These are phyloP conservation scores for Candida ponderosae DNA, from an alignment of 805 yeast species.

Conservation along the genomic window DNA sequence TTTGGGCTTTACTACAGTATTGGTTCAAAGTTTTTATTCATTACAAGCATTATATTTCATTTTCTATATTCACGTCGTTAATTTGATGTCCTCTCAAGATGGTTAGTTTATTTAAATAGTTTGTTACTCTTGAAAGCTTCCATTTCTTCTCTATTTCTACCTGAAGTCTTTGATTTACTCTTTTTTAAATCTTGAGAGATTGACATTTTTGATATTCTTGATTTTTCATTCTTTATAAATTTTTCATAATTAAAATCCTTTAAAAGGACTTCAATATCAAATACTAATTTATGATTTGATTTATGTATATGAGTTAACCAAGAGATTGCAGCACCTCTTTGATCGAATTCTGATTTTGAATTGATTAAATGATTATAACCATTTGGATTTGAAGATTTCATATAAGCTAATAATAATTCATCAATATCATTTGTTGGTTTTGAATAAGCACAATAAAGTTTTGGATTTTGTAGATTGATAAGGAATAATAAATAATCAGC, in stretches of 20 bases:
- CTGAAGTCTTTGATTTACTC: neutral
- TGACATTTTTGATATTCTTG: constrained; percentile 12
- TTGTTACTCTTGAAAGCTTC: neutral
- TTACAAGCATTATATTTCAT: too few relatives aligned
- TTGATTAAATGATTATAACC: constrained; percentile 22
- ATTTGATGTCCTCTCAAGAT: too few relatives aligned
- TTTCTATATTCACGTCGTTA: too few relatives aligned
- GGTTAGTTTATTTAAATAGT: too few relatives aligned
- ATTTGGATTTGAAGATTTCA: constrained; percentile 25
- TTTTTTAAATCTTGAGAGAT: neutral
- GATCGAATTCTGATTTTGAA: constrained; percentile 32
- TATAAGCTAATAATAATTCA: constrained; percentile 43
- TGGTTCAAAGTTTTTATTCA: too few relatives aligned
- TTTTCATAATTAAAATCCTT: constrained; percentile 9
- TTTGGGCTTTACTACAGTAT: too few relatives aligned
- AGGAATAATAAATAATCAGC: constrained; percentile 79
- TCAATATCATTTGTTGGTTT: constrained; percentile 69
- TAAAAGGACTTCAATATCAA: constrained; percentile 12
- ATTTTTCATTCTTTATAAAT: constrained; percentile 6
- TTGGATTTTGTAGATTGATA: constrained; percentile 50
- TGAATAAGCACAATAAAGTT: constrained; percentile 30
- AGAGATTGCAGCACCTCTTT: constrained; percentile 52
- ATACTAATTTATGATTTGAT: constrained; percentile 9
- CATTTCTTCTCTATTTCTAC: neutral
- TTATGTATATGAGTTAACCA: constrained; percentile 33